Evolutionary conservation across 148 eudicot species (phyloP), one percentile per base, ranked within the genome.

Genomic region (Vaccinium vitisidaea): DNA sequence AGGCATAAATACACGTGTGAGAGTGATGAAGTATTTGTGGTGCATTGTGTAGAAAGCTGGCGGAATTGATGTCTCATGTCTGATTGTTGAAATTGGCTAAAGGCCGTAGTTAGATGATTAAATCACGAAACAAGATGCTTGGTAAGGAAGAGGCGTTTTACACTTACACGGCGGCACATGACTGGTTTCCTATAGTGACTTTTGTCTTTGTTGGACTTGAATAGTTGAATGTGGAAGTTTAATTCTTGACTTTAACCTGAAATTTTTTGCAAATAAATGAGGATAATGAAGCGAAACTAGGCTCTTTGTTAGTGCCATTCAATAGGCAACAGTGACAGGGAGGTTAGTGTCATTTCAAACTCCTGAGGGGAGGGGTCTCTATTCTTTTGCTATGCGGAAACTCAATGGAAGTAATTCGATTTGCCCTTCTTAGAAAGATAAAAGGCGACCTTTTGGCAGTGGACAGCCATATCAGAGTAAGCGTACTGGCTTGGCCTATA

Each of bases 191-290:
- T 63, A 21, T 23, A 3, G 4, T 23, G 2, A 21, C 25, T 65
- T n/a, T 65, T 9, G 74, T 69, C 74, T 69, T 69, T 69, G 74
- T 69, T 69, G 36, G 74, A 23, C 74, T 69, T 65, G 15, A 25
- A 69, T 69, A 13, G 18, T 69, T 69, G 43, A 27, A 69, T 69
- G 74, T 69, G 25, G 39, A 69, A 69, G 74, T 69, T 69, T 4
- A 69, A 30, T 69, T 5, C 27, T 4, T 69, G 7, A 10, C 43
- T 69, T 30, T 69, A 30, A 27, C 27, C 11, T 13, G 74, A 69
- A 16, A 69, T 27, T 12, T 69, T 69, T 16, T 69, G 74, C 74
- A 10, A 69, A 14, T 69, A 69, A 69, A 69, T 69, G 32, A 11
- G 73, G 36, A 67, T 25, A 67, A 13, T 67, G 11, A 67, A 67